Conservation (phyloP, 2,329 filamentous ascomycete genomes). For the Chalaropsis thielavioides region DNA sequence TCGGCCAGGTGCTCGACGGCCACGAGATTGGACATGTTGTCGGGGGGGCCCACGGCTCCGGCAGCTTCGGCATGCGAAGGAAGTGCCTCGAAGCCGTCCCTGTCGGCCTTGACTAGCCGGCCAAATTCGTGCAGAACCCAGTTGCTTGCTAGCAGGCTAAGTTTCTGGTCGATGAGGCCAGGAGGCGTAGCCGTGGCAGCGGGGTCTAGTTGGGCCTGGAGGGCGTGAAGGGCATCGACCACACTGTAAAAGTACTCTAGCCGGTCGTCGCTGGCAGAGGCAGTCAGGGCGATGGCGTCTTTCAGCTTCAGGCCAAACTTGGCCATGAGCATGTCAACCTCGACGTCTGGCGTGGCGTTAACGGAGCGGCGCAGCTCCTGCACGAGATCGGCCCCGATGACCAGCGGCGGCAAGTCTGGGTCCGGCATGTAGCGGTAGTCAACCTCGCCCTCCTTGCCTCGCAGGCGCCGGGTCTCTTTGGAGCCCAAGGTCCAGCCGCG, state of each 20-base stretch:
- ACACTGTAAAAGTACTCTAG: constrained; percentile 69
- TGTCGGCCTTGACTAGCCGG: constrained; percentile 42
- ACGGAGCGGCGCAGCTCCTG: constrained; percentile 46
- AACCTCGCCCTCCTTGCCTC: constrained; percentile 91
- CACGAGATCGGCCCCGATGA: constrained; percentile 59
- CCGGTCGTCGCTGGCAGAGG: constrained; percentile 62
- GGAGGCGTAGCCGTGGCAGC: constrained; percentile 18
- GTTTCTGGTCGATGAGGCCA: constrained; percentile 23
- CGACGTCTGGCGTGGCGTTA: constrained; percentile 57
- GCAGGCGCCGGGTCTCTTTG: constrained; percentile 63
- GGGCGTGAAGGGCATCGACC: constrained; percentile 32
- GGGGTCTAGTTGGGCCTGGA: constrained; percentile 20
- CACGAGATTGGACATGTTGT: constrained; percentile 35
- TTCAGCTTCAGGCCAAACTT: constrained; percentile 59
- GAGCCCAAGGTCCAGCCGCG: constrained; percentile 81
- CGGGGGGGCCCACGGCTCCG: constrained; percentile 19
- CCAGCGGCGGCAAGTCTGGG: constrained; percentile 68
- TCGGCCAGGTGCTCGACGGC: constrained; percentile 35
- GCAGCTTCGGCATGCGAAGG: not conserved
- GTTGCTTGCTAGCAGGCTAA: constrained; percentile 40
- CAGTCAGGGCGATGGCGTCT: constrained; percentile 68
- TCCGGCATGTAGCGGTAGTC: constrained; percentile 99
- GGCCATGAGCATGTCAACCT: constrained; percentile 46
- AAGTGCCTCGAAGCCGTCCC: constrained; percentile 21
- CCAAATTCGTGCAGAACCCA: constrained; percentile 67